Percentiles rank a stretch among this genome's conserved stretches.
phyloP scores from a whole-genome alignment of 352 stramenopile species.

The Phytophthora sp. region DNA sequence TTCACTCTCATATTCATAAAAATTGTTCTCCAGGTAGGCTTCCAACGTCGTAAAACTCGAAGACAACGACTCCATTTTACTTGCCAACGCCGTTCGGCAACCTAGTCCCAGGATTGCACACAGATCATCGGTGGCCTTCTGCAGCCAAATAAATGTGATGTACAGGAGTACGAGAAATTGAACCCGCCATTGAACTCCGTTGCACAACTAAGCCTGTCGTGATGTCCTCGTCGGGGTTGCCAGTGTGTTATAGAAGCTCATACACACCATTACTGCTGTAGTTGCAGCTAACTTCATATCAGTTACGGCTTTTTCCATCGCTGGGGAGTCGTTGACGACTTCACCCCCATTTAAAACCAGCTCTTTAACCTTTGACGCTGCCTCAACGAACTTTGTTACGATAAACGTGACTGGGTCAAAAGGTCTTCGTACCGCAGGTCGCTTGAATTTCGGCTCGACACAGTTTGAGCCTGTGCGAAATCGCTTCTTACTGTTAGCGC shows the following conservation, averaged over 20 bases:
- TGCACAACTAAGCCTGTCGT: background rate
- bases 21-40: background rate
- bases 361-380: background rate
- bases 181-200: slow-evolving; percentile 4
- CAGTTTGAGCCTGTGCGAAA: background rate
- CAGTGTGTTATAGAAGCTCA: background rate
- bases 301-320: background rate
- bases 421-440: background rate
- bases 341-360: background rate
- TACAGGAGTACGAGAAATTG: background rate
- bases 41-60: slow-evolving; percentile 3
- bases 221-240: background rate
- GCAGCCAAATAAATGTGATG: slow-evolving; percentile 12
- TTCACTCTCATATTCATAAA: slow-evolving; percentile 2
- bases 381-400: background rate
- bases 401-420: background rate
- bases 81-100: background rate
- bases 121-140: background rate
- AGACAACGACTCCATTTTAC: background rate
- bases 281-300: slow-evolving; percentile 11
- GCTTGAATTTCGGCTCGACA: background rate
- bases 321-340: background rate
- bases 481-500: slow-evolving; percentile 12
- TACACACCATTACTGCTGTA: background rate
- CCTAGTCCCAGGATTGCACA: background rate